Percentiles rank a stretch among this genome's conserved stretches.
Evolutionary conservation across 2,329 filamentous ascomycete genomes (phyloP).

Genomic region (Botrytis paeoniae): DNA sequence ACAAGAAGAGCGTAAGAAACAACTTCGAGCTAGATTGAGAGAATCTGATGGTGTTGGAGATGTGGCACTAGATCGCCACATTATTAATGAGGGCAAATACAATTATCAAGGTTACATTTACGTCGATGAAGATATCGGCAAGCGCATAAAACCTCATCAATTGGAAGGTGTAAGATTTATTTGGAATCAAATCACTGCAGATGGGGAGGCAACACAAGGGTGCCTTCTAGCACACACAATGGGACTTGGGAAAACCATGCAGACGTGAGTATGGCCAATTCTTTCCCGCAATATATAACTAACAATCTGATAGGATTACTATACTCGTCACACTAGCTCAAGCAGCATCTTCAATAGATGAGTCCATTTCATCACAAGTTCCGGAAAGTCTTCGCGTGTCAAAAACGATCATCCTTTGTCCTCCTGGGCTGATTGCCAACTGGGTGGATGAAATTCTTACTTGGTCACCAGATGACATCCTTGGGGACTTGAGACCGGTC

Average conservation of each 20-base stretch:
- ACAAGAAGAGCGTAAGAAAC: constrained; percentile 51
- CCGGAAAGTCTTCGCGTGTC: constrained; percentile 60
- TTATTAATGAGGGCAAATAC: constrained; percentile 65
- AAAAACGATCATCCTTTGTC: constrained; percentile 71
- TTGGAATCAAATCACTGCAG: constrained; percentile 70
- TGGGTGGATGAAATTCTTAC: constrained; percentile 74
- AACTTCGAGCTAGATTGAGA: constrained; percentile 47
- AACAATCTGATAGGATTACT: constrained; percentile 54
- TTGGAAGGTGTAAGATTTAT: constrained; percentile 79
- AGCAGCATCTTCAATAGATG: constrained; percentile 58
- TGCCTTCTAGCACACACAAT: constrained; percentile 86
- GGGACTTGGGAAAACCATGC: constrained; percentile 92
- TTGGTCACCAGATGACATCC: constrained; percentile 59
- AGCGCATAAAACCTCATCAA: constrained; percentile 74
- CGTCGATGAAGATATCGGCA: constrained; percentile 61
- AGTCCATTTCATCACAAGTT: constrained; percentile 60
- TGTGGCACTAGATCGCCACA: constrained; percentile 48
- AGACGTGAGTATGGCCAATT: constrained; percentile 52
- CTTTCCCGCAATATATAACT: constrained; percentile 10
- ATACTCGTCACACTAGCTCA: constrained; percentile 73
- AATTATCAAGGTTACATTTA: constrained; percentile 60
- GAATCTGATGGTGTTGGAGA: constrained; percentile 43
- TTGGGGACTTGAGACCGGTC: constrained; percentile 59
- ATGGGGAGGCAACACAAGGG: constrained; percentile 59
- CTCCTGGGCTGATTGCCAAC: constrained; percentile 71